Percentiles rank a stretch among this genome's conserved stretches.
Conservation (phyloP, 768 basidiomycete species). For the Russula sp. region DNA sequence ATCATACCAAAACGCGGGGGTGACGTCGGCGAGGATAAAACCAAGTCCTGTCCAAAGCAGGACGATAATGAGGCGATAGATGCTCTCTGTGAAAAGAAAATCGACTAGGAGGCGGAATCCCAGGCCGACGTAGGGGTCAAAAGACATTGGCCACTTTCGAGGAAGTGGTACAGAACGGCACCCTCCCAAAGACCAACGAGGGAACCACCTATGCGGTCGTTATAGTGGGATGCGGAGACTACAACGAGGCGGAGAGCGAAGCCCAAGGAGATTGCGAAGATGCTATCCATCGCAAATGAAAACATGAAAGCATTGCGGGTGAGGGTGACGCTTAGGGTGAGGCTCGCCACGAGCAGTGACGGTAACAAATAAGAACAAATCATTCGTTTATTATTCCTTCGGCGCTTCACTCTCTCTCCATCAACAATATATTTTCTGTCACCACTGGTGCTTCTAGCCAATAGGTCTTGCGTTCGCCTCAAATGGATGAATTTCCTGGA, state of each 20-base stretch:
- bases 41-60: slow-evolving; percentile 54
- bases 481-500: not conserved
- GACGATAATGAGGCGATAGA: slow-evolving; percentile 46
- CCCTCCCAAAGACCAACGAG: slow-evolving; percentile 81
- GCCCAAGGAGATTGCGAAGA: slow-evolving; percentile 66
- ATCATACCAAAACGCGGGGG: slow-evolving; percentile 48
- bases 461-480: not conserved
- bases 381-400: too few relatives aligned
- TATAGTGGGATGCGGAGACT: slow-evolving; percentile 49
- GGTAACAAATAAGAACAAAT: slow-evolving; percentile 6
- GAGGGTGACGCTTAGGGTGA: not conserved
- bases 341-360: not conserved
- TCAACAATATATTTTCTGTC: too few relatives aligned
- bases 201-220: slow-evolving; percentile 54
- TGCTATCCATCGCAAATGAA: slow-evolving; percentile 54
- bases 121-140: slow-evolving; percentile 67
- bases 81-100: slow-evolving; percentile 59
- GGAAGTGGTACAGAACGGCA: slow-evolving; percentile 67
- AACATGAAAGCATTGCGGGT: slow-evolving; percentile 15
- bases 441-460: too few relatives aligned
- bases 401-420: too few relatives aligned
- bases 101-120: slow-evolving; percentile 71
- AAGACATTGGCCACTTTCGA: slow-evolving; percentile 62
- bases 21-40: slow-evolving; percentile 52
- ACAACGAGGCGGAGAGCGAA: slow-evolving; percentile 63